A percentile compares a stretch with the other conserved stretches of the same genome.
Evolutionary conservation across 306 rosid species (phyloP).

Genomic region (Dryas alaskensis): DNA sequence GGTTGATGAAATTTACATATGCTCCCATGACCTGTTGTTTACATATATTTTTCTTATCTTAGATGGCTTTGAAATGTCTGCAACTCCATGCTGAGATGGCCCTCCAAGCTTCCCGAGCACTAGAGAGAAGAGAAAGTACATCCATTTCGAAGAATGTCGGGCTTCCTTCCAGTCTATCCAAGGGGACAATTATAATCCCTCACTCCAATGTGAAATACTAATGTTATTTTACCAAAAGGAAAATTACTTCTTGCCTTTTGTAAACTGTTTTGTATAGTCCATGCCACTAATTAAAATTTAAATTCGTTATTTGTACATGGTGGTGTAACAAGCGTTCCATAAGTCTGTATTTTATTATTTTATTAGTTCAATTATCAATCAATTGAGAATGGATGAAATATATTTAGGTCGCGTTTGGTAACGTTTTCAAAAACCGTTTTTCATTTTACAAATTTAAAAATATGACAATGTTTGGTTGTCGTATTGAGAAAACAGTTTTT

Average conservation of each 20-base stretch:
- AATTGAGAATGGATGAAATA: no score
- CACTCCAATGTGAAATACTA: constrained; percentile 33
- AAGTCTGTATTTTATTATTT: no score
- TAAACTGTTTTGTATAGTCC: constrained; percentile 1
- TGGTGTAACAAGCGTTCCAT: not conserved
- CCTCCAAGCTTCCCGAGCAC: constrained; percentile 80
- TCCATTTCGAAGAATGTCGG: constrained; percentile 36
- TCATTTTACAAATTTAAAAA: no score
- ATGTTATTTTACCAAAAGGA: not conserved
- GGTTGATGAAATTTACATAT: not conserved
- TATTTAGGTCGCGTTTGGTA: no score
- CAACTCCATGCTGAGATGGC: constrained; percentile 98
- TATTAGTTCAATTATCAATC: no score
- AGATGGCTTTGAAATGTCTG: constrained; percentile 86
- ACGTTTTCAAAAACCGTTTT: no score
- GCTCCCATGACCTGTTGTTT: not conserved
- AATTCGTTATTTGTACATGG: not conserved
- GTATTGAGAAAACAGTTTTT: no score
- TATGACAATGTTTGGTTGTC: no score
- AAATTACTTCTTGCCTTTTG: not conserved
- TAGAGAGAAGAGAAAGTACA: constrained; percentile 63
- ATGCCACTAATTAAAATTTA: not conserved
- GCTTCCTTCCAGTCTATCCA: constrained; percentile 53
- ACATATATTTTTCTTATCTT: not conserved
- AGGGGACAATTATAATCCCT: constrained; percentile 64